Evolutionary conservation across 352 stramenopile species (phyloP).

Genomic region (Phytopythium chamaehyphon): DNA sequence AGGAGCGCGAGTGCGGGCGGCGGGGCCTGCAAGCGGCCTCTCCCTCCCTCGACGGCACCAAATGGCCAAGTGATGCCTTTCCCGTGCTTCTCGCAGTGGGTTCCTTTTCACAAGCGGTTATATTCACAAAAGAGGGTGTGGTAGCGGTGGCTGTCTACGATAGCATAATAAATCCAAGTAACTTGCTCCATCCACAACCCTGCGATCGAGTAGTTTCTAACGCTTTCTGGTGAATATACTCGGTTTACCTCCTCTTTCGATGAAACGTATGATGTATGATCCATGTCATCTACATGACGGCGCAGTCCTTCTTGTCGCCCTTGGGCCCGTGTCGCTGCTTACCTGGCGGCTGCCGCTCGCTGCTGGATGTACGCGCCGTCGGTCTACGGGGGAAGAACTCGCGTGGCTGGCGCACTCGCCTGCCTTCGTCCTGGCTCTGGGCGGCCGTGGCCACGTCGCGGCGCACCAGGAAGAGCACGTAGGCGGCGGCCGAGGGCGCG

Average conservation of each 20-base stretch:
- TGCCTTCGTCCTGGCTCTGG: conserved; percentile 5
- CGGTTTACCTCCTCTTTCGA: too few species aligned
- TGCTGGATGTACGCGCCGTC: too few species aligned
- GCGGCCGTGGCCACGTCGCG: conserved; percentile 33
- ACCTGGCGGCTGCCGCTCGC: neutral
- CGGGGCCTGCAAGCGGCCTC: neutral
- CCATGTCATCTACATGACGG: conserved; percentile 1
- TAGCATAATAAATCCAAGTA: too few species aligned
- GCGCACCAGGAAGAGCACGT: conserved; percentile 72
- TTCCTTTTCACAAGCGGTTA: neutral
- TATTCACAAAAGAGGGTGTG: neutral
- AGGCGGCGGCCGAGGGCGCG: conserved; percentile 43
- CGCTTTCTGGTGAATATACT: too few species aligned
- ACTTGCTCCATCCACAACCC: too few species aligned
- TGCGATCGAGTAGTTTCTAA: too few species aligned
- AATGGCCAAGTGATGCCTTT: neutral
- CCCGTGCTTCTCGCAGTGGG: conserved; percentile 2
- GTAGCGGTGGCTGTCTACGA: too few species aligned
- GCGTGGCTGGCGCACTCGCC: neutral
- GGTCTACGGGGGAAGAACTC: conserved; percentile 36
- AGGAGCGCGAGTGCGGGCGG: too few species aligned
- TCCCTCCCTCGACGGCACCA: neutral
- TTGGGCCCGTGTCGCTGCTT: neutral
- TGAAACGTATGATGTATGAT: neutral
- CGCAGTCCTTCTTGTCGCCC: neutral